These are phyloP conservation scores for Trichosporon sp. DNA, from an alignment of 1,284 basidiomycete species.

Conservation along the genomic window DNA sequence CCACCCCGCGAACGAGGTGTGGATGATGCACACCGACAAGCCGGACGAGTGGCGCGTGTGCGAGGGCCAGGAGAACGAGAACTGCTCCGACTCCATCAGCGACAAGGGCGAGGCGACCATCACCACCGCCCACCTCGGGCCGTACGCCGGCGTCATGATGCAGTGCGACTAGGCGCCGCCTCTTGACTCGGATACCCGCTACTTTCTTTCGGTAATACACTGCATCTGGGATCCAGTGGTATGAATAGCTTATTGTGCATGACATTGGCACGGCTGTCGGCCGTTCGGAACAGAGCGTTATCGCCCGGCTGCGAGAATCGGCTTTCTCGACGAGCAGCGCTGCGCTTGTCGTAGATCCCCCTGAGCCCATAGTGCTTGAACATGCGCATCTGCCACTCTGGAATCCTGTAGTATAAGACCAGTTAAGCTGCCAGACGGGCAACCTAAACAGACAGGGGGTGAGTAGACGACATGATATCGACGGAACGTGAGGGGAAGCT, in stretches of 20 bases:
- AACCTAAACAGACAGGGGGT: not conserved
- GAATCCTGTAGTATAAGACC: not conserved
- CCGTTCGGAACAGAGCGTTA: too few relatives aligned
- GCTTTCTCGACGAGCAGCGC: not conserved
- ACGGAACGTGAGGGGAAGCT: not conserved
- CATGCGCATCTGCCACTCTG: not conserved
- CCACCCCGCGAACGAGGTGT: not conserved
- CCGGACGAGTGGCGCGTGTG: not conserved
- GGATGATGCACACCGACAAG: not conserved
- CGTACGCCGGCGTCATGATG: not conserved
- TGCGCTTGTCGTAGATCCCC: not conserved
- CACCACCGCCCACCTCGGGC: not conserved
- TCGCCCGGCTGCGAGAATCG: not conserved
- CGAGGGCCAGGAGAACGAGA: conserved; percentile 2
- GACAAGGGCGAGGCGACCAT: not conserved
- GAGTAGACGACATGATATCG: not conserved
- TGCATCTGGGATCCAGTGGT: not conserved
- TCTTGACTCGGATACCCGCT: not conserved
- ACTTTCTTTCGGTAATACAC: not conserved
- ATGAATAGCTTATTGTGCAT: not conserved
- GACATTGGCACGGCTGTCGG: too few relatives aligned
- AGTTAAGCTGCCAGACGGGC: not conserved
- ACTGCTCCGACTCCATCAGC: not conserved
- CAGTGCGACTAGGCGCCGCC: not conserved
- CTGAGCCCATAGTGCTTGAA: not conserved